A percentile compares a stretch with the other conserved stretches of the same genome.
Evolutionary conservation across 352 stramenopile genomes (phyloP).

Genomic region (Pythium grandisporangium): DNA sequence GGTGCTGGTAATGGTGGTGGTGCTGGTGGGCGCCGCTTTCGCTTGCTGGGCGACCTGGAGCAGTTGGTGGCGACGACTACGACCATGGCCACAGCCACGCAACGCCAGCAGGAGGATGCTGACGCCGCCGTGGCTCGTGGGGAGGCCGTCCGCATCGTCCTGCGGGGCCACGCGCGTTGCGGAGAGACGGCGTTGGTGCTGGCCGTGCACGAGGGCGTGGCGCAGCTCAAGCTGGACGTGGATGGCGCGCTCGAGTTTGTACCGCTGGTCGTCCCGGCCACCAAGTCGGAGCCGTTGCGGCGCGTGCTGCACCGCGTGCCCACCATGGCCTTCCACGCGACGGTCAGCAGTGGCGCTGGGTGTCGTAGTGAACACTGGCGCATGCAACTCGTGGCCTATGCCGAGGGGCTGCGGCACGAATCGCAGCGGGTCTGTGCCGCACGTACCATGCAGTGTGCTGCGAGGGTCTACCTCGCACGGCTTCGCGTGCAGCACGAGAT

Average conservation of each 20-base stretch:
- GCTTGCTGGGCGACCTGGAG: conserved; percentile 52
- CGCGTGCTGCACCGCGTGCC: conserved; percentile 50
- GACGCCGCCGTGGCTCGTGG: conserved; percentile 27
- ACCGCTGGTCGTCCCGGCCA: conserved; percentile 42
- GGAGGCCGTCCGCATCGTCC: conserved; percentile 63
- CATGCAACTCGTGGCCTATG: conserved; percentile 45
- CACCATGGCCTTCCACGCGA: conserved; percentile 50
- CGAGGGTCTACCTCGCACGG: conserved; percentile 53
- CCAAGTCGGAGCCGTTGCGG: conserved; percentile 42
- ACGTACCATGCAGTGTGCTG: conserved; percentile 65
- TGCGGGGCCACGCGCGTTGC: conserved; percentile 63
- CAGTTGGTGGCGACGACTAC: conserved; percentile 31
- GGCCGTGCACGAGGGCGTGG: conserved; percentile 43
- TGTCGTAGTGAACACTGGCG: conserved; percentile 45
- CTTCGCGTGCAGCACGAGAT: conserved; percentile 53
- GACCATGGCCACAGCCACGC: too few species aligned
- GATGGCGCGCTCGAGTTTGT: conserved; percentile 78
- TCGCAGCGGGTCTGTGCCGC: conserved; percentile 60
- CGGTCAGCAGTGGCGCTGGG: conserved; percentile 21
- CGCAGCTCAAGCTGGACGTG: conserved; percentile 76
- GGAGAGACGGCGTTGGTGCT: conserved; percentile 73
- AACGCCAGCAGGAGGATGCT: conserved; percentile 32
- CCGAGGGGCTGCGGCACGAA: conserved; percentile 45
- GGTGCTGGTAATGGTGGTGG: not conserved
- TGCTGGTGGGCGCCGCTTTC: conserved; percentile 8